Evolutionary conservation across 2,329 filamentous ascomycete species (phyloP).

Genomic region (Polychaeton citri): DNA sequence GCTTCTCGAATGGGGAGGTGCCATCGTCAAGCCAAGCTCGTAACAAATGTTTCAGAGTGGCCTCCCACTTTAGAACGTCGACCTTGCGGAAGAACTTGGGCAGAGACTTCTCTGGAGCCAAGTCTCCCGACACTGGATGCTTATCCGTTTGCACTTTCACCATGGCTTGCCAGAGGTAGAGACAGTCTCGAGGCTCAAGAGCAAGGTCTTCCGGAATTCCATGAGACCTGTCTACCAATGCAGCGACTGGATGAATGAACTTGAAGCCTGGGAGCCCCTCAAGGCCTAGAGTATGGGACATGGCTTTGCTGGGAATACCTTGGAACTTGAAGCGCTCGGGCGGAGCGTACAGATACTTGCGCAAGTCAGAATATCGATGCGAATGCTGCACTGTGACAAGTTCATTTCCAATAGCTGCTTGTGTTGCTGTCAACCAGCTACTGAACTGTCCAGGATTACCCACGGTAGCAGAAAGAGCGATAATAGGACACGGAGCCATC

Average conservation of each 20-base stretch:
- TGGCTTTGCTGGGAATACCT: constrained; percentile 33
- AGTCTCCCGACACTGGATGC: constrained; percentile 30
- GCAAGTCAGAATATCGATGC: constrained; percentile 60
- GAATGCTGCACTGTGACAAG: constrained; percentile 56
- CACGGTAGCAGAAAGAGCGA: constrained; percentile 67
- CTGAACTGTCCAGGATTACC: constrained; percentile 61
- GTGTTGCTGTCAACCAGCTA: constrained; percentile 52
- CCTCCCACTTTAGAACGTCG: constrained; percentile 55
- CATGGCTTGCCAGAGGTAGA: constrained; percentile 53
- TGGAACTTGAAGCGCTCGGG: constrained; percentile 37
- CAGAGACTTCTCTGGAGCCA: constrained; percentile 39
- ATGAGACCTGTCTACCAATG: constrained; percentile 47
- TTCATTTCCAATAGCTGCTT: constrained; percentile 48
- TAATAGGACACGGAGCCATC: constrained; percentile 61
- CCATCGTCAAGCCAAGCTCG: constrained; percentile 45
- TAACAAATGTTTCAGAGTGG: constrained; percentile 45
- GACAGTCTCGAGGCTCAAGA: constrained; percentile 59
- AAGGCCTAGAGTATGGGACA: constrained; percentile 32
- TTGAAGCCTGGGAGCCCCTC: constrained; percentile 37
- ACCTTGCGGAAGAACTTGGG: constrained; percentile 47
- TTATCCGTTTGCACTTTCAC: constrained; percentile 37
- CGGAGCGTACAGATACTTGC: constrained; percentile 57
- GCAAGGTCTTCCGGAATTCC: constrained; percentile 53
- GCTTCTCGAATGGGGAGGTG: constrained; percentile 38
- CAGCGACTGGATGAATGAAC: constrained; percentile 54